These are phyloP conservation scores for Eurotiales sp. DNA, from an alignment of 2,329 filamentous ascomycete species.

Conservation along the genomic window DNA sequence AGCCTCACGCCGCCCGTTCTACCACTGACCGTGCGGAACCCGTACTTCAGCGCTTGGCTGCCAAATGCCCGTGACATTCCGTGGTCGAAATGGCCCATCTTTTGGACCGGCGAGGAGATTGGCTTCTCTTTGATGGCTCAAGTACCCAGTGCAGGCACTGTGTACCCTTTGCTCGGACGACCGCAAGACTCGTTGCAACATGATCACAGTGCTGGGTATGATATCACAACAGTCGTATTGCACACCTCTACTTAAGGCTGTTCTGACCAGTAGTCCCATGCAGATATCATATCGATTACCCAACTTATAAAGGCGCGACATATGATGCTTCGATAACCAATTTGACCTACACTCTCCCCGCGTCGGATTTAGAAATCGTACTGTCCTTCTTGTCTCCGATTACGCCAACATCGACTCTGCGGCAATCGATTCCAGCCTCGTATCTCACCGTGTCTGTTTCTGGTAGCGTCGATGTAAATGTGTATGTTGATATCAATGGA, in stretches of 20 bases:
- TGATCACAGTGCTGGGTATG: constrained; percentile 35
- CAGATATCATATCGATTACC: constrained; percentile 56
- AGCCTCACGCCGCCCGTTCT: constrained; percentile 61
- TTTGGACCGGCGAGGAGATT: constrained; percentile 69
- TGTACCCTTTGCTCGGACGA: constrained; percentile 63
- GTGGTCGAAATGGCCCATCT: constrained; percentile 84
- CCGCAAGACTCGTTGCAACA: constrained; percentile 59
- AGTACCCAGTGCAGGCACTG: constrained; percentile 55
- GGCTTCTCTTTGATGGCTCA: constrained; percentile 62
- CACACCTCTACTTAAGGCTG: not conserved
- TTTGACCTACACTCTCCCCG: constrained; percentile 59
- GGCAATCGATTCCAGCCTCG: constrained; percentile 76
- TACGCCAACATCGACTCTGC: constrained; percentile 73
- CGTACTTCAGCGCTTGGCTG: constrained; percentile 75
- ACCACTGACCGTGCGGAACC: constrained; percentile 70
- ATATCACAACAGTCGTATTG: not conserved
- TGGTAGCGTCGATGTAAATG: constrained; percentile 60
- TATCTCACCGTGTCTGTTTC: constrained; percentile 70
- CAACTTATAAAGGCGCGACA: constrained; percentile 57
- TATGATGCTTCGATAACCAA: constrained; percentile 71
- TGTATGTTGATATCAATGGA: constrained; percentile 66
- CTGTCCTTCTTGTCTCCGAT: constrained; percentile 71
- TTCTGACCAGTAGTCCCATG: constrained; percentile 12
- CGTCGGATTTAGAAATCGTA: constrained; percentile 49
- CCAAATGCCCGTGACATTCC: constrained; percentile 68